These are phyloP conservation scores for Gryganskiella cystojenkinii DNA, from an alignment of 192 early-diverging fungal genomes.

Conservation along the genomic window DNA sequence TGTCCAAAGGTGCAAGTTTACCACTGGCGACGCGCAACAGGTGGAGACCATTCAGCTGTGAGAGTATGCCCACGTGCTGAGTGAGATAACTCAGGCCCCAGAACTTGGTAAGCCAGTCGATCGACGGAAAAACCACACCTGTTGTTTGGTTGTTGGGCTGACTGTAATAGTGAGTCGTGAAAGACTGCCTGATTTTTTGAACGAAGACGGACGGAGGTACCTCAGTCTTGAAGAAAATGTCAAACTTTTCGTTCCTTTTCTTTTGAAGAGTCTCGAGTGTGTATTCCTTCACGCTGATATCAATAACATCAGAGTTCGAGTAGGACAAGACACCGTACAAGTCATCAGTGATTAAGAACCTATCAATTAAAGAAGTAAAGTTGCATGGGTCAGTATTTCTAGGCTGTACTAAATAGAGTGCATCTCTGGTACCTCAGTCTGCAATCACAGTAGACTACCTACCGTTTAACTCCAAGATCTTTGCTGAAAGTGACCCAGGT, in stretches of 20 bases:
- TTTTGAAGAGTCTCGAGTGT: too few relatives aligned
- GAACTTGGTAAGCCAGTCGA: slow-evolving; percentile 14
- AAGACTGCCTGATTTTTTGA: neutral
- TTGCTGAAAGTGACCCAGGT: slow-evolving; percentile 22
- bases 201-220: neutral
- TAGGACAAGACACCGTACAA: too few relatives aligned
- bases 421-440: too few relatives aligned
- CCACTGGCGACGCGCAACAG: slow-evolving; percentile 1
- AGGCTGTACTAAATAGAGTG: too few relatives aligned
- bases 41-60: neutral
- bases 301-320: too few relatives aligned
- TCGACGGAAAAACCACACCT: neutral
- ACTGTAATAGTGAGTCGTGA: neutral
- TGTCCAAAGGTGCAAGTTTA: slow-evolving; percentile 7
- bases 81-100: slow-evolving; percentile 2
- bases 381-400: too few relatives aligned
- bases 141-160: neutral
- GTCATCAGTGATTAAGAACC: too few relatives aligned
- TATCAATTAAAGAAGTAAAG: too few relatives aligned
- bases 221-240: neutral
- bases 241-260: neutral
- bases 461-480: neutral
- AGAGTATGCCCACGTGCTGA: neutral
- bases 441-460: neutral
- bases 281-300: too few relatives aligned